Conservation (phyloP, 352 stramenopile species). For the Lagenidium sp. region DNA sequence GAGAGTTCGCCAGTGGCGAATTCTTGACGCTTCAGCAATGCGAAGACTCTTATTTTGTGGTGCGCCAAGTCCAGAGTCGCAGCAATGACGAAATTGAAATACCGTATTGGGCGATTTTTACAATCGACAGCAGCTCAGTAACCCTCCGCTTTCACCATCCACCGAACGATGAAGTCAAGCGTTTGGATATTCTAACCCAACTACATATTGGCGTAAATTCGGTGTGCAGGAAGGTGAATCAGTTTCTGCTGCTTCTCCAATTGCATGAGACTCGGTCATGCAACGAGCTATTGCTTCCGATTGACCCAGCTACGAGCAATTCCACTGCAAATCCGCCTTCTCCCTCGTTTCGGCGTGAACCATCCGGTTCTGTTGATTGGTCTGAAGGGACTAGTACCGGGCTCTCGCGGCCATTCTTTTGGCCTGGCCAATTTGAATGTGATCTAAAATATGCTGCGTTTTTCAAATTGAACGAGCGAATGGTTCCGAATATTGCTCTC, state of each 20-base stretch:
- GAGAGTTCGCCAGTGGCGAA: constrained; percentile 33
- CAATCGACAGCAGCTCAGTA: constrained; percentile 37
- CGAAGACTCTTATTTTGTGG: constrained; percentile 65
- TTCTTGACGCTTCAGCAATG: constrained; percentile 41
- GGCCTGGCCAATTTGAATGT: constrained; percentile 83
- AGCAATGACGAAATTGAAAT: constrained; percentile 25
- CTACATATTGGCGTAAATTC: constrained; percentile 63
- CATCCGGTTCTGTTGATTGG: constrained; percentile 17
- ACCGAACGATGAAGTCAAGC: not conserved
- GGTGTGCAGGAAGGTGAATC: constrained; percentile 76
- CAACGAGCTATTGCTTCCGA: constrained; percentile 49
- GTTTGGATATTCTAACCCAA: constrained; percentile 51
- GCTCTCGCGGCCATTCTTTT: constrained; percentile 52
- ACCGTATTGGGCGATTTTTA: constrained; percentile 77
- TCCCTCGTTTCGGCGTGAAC: constrained; percentile 4
- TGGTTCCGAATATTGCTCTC: constrained; percentile 68
- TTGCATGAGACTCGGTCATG: constrained; percentile 78
- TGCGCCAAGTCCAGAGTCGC: constrained; percentile 1
- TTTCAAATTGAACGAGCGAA: constrained; percentile 74
- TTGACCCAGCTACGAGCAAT: constrained; percentile 20
- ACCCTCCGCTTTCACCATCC: constrained; percentile 57
- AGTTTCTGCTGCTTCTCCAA: constrained; percentile 75
- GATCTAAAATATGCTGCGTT: constrained; percentile 67
- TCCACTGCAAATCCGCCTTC: constrained; percentile 8
- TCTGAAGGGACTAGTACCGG: constrained; percentile 3